Conservation (phyloP, 345 rosid species). For the Aegle marmelos region DNA sequence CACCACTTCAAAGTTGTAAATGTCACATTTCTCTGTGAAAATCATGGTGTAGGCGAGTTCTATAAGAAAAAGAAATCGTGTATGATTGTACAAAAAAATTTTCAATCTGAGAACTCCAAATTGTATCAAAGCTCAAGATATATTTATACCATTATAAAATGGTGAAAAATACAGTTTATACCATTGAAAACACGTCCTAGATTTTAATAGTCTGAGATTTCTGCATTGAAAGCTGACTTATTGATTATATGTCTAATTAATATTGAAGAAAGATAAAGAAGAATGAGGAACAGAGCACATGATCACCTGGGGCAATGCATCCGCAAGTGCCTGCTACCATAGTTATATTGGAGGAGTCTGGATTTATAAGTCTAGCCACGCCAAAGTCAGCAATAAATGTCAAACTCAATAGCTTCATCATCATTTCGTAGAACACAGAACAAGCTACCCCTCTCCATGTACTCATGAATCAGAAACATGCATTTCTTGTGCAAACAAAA, state of each 20-base stretch:
- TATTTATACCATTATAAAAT: too few relatives aligned
- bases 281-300: background rate
- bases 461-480: background rate
- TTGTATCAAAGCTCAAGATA: too few relatives aligned
- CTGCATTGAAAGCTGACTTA: too few relatives aligned
- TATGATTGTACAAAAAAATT: too few relatives aligned
- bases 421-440: background rate
- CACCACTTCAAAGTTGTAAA: conserved; percentile 18
- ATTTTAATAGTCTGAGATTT: too few relatives aligned
- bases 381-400: background rate
- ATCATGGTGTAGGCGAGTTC: conserved; percentile 5
- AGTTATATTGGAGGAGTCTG: background rate
- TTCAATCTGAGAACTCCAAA: too few relatives aligned
- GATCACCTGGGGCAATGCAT: background rate
- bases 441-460: background rate
- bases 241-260: background rate
- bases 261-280: background rate
- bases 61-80: background rate
- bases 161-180: too few relatives aligned
- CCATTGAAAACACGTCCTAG: too few relatives aligned
- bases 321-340: background rate
- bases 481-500: background rate
- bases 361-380: background rate
- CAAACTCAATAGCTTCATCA: background rate
- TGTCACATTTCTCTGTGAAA: conserved; percentile 4